A percentile compares a stretch with the other conserved stretches of the same genome.
Conservation (phyloP, 768 basidiomycete species). For the Suillus bovinus region DNA sequence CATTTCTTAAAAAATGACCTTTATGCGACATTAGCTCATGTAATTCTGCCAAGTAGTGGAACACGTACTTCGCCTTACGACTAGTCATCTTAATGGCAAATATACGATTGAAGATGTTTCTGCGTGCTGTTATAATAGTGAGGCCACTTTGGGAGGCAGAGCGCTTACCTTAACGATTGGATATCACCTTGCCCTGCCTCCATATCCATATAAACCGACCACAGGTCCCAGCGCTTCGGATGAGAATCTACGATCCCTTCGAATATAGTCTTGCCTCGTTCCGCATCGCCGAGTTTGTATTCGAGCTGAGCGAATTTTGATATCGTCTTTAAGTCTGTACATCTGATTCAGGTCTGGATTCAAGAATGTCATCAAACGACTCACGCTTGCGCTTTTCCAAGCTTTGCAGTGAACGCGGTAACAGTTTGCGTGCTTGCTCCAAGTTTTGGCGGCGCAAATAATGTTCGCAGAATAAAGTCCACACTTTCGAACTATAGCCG, state of each 20-base stretch:
- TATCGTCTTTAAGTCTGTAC: conserved; percentile 89
- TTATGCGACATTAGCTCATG: conserved; percentile 17
- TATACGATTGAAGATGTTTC: conserved; percentile 86
- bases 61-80: conserved; percentile 91
- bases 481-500: conserved; percentile 88
- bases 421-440: conserved; percentile 81
- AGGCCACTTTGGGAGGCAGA: background rate
- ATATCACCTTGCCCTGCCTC: conserved; percentile 81
- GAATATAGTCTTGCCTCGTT: conserved; percentile 93
- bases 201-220: conserved; percentile 98
- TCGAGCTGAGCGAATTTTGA: conserved; percentile 94
- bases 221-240: conserved; percentile 92
- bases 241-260: conserved; percentile 96
- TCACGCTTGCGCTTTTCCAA: conserved; percentile 92
- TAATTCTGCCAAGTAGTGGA: background rate
- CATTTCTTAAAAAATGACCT: conserved; percentile 98
- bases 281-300: conserved; percentile 91
- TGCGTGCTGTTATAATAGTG: conserved; percentile 28
- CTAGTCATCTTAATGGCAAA: conserved; percentile 86
- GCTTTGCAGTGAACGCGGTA: conserved; percentile 87
- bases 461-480: conserved; percentile 87
- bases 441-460: conserved; percentile 71
- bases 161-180: conserved; percentile 66
- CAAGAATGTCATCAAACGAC: conserved; percentile 30
- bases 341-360: conserved; percentile 5